Base-by-base conservation (phyloP, 2,329 filamentous ascomycete species). In the Pseudogymnoascus sp. region DNA sequence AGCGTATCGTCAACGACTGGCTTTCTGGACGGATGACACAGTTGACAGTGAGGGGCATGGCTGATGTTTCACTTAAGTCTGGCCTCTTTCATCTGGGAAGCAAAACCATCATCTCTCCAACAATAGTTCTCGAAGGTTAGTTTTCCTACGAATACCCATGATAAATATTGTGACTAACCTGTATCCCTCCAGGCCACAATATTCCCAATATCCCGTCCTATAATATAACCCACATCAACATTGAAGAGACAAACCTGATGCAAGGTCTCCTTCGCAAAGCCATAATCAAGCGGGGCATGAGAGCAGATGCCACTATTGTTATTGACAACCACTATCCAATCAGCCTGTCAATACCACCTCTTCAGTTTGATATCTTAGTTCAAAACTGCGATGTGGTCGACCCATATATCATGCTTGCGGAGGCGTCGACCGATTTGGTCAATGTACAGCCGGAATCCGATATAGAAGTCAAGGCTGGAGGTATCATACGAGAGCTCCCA, bases 1-100 rank as follows among this genome's bases (percentile, higher is more conserved):
- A 90, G 64, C 83, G 82, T 64, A 83, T 97, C 66, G 91, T 90
- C 55, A 91, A 94, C 72, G 89, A 96, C 73, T 97, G 91, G 87
- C 77, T 99, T 64, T 86, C 90, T 61, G 92, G 92, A 39, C 87
- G 85, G 61, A 78, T 97, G 63, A 82, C 85, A 10, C 80, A 82
- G 63, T 76, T 99, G 63, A 84, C 83, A 65, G 78, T 97, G 12
- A 81, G 86, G 62, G 93, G 89, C 45, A 88, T 87, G 70, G 87
- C 91, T 26, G 78, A 87, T 39, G 79, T 97, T 38, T 81, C 81
- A 33, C 76, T 97, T 62, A 91, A 86, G 73, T 90, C 92, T 55
- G 93, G 94, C 23, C 75, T 96, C 59, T 78, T 97, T 64, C 83
- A 84, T 49, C 79, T 97, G 21, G 92, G 93, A 66, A 88, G 84